Percentiles rank a stretch among this genome's conserved stretches.
Conservation (phyloP, 345 rosid species). For the Eucalyptus melliodora region DNA sequence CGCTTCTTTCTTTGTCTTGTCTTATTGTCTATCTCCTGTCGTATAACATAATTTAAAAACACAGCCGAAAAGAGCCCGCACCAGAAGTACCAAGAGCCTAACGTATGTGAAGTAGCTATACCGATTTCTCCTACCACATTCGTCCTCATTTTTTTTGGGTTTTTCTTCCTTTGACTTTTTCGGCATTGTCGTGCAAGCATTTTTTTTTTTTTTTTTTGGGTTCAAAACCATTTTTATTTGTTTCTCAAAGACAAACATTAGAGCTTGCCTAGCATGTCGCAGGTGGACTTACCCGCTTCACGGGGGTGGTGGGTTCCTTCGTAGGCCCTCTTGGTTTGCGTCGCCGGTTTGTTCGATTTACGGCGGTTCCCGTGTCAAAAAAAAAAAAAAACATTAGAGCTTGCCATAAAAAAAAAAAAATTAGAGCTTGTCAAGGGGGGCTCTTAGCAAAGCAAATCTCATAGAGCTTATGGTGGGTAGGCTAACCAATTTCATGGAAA, state of each 20-base stretch:
- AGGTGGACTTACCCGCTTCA: no score
- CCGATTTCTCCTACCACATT: neutral
- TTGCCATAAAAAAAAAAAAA: no score
- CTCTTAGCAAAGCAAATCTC: neutral
- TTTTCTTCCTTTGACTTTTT: neutral
- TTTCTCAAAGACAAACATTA: neutral
- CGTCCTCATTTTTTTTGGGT: neutral
- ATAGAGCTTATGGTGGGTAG: neutral
- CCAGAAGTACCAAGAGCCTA: neutral
- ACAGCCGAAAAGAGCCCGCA: neutral
- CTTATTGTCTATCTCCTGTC: neutral
- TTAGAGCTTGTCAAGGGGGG: neutral
- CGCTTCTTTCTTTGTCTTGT: neutral
- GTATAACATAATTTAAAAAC: neutral
- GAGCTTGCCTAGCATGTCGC: no score
- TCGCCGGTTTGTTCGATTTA: no score
- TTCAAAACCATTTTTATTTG: neutral
- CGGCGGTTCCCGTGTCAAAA: no score
- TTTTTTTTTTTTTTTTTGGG: neutral
- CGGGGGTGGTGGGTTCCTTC: no score
- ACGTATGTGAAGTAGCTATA: neutral
- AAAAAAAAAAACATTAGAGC: no score
- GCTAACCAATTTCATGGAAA: neutral
- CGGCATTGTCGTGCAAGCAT: rapidly evolving
- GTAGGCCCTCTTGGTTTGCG: no score